Percentiles rank a stretch among this genome's conserved stretches.
These are phyloP conservation scores for Starmerella tilneyi DNA, from an alignment of 805 yeast species.

Conservation along the genomic window DNA sequence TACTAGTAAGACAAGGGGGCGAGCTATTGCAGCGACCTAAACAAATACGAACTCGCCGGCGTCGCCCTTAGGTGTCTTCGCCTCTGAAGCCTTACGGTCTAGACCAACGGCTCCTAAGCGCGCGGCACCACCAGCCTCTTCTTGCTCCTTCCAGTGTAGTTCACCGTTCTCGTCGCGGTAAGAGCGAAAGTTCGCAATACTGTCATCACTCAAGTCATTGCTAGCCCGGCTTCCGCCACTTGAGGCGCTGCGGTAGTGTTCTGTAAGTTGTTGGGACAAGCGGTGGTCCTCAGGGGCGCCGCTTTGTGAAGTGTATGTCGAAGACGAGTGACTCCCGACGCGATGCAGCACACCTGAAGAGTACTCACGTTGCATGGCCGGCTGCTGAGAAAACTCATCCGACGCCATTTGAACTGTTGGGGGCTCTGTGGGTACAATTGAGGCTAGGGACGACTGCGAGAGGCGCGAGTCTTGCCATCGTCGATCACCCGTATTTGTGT, in stretches of 20 bases:
- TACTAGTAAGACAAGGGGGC: slow-evolving; percentile 1
- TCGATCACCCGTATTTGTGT: slow-evolving; percentile 31
- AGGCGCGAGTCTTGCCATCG: slow-evolving; percentile 50
- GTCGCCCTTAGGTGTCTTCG: slow-evolving; percentile 25
- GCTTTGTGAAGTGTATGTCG: slow-evolving; percentile 17
- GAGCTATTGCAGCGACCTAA: slow-evolving; percentile 16
- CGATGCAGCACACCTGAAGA: slow-evolving; percentile 30
- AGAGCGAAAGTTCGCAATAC: slow-evolving; percentile 26
- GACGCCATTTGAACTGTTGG: slow-evolving; percentile 69
- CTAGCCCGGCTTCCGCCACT: slow-evolving; percentile 26
- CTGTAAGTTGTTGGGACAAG: slow-evolving; percentile 13
- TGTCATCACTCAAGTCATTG: slow-evolving; percentile 22
- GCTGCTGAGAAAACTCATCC: slow-evolving; percentile 17
- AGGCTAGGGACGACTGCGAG: slow-evolving; percentile 54
- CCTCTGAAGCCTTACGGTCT: slow-evolving; percentile 28
- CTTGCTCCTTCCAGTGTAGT: slow-evolving; percentile 26
- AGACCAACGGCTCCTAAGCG: slow-evolving; percentile 24
- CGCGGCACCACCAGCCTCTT: slow-evolving; percentile 12
- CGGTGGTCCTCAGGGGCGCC: slow-evolving; percentile 7
- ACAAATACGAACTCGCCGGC: slow-evolving; percentile 31
- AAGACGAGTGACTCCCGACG: slow-evolving; percentile 30
- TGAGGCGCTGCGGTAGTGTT: slow-evolving; percentile 31
- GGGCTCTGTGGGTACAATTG: slow-evolving; percentile 68
- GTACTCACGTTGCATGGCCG: slow-evolving; percentile 27
- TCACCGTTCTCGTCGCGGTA: slow-evolving; percentile 31